Evolutionary conservation across 108 stramenopile species (phyloP).

Genomic region (Cyclotella cryptica): DNA sequence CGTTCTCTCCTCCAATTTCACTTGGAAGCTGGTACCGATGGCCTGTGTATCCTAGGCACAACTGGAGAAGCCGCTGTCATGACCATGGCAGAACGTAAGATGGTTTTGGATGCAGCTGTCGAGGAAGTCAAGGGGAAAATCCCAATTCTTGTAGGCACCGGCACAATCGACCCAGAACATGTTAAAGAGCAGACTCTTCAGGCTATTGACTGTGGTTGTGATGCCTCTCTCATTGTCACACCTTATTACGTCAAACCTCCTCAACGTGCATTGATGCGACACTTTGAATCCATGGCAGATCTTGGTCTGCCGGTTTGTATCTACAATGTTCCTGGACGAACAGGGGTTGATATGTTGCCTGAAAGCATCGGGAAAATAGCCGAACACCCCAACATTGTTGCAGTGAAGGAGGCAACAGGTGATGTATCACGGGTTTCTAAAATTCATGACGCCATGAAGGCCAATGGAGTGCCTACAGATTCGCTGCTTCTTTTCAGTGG

Average conservation of each 20-base stretch:
- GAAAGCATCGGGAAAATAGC: conserved; percentile 59
- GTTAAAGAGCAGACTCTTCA: conserved; percentile 64
- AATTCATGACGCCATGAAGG: conserved; percentile 47
- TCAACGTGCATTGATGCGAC: conserved; percentile 70
- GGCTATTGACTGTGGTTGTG: conserved; percentile 72
- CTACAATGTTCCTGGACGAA: conserved; percentile 84
- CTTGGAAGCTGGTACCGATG: conserved; percentile 69
- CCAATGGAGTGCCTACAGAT: conserved; percentile 32
- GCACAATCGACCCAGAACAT: conserved; percentile 61
- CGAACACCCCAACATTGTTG: conserved; percentile 67
- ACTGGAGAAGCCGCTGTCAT: conserved; percentile 78
- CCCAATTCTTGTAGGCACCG: conserved; percentile 72
- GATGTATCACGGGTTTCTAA: conserved; percentile 66
- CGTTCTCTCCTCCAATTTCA: conserved; percentile 72
- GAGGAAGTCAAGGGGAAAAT: conserved; percentile 69
- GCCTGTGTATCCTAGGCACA: conserved; percentile 77
- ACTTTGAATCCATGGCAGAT: conserved; percentile 72
- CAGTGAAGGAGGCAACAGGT: conserved; percentile 78
- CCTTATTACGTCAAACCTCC: conserved; percentile 89
- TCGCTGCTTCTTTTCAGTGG: conserved; percentile 76
- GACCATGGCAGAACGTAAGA: conserved; percentile 63
- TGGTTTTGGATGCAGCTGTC: conserved; percentile 60
- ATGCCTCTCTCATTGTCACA: conserved; percentile 83
- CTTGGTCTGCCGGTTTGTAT: conserved; percentile 75
- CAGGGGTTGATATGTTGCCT: conserved; percentile 60